A percentile compares a stretch with the other conserved stretches of the same genome.
phyloP scores from a whole-genome alignment of 768 basidiomycete genomes.

The Hortiboletus campestris region DNA sequence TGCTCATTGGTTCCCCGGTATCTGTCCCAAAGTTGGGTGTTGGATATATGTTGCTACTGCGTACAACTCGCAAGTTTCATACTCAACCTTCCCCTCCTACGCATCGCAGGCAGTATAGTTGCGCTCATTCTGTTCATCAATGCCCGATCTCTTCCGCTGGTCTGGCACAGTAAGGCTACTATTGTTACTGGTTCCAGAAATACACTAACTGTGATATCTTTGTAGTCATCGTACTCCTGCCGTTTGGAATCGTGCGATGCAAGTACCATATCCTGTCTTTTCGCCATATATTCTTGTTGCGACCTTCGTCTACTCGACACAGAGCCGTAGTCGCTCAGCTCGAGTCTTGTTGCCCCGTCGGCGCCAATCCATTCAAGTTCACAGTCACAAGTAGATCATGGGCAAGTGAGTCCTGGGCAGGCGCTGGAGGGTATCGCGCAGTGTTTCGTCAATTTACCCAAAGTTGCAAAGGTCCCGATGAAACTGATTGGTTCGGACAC shows the following conservation, averaged over 20 bases:
- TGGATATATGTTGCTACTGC: background rate
- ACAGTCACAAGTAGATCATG: constrained; percentile 1
- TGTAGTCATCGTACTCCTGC: constrained; percentile 9
- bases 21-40: background rate
- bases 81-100: too few species aligned
- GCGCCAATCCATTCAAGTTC: constrained; percentile 17
- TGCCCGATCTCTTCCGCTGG: constrained; percentile 8
- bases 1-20: constrained; percentile 2
- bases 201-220: background rate
- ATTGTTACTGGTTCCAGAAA: background rate
- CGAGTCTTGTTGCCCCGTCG: constrained; percentile 16
- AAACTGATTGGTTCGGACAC: constrained; percentile 19
- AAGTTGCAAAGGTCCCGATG: constrained; percentile 12
- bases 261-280: constrained; percentile 7
- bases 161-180: constrained; percentile 15
- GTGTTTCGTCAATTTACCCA: constrained; percentile 1
- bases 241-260: constrained; percentile 10
- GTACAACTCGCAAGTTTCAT: background rate
- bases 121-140: constrained; percentile 13
- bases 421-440: background rate
- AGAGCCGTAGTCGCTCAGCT: constrained; percentile 6
- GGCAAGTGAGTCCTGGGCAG: constrained; percentile 13
- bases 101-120: background rate
- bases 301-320: constrained; percentile 11
- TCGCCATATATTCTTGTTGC: constrained; percentile 5